Evolutionary conservation across 208 protist species (phyloP).

Genomic region (Acanthamoeba quina): DNA sequence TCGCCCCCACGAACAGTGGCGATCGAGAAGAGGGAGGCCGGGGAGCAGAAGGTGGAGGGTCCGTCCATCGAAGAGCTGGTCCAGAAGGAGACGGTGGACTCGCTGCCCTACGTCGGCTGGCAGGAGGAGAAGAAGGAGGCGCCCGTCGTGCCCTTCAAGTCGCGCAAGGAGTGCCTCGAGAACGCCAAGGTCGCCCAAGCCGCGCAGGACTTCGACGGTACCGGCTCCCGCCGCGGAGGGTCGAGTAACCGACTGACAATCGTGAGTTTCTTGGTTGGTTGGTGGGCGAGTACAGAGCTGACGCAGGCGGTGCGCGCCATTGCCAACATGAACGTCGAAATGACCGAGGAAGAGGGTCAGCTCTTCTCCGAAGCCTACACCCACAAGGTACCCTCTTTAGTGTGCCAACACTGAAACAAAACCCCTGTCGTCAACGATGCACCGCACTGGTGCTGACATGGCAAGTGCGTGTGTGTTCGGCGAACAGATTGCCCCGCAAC

Average conservation of each 20-base stretch:
- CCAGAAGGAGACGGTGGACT: conserved; percentile 31
- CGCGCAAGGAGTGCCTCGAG: not conserved
- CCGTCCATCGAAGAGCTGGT: conserved; percentile 51
- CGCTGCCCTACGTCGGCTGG: conserved; percentile 42
- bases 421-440: no score
- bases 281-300: not conserved
- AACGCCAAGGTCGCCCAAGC: not conserved
- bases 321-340: not conserved
- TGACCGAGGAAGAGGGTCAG: conserved; percentile 21
- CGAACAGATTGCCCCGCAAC: not conserved
- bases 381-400: not conserved
- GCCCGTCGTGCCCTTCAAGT: not conserved
- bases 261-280: no score
- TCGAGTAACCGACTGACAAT: not conserved
- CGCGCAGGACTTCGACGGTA: not conserved
- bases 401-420: no score
- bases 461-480: not conserved
- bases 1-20: not conserved
- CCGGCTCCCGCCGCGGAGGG: not conserved
- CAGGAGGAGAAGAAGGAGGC: conserved; percentile 42
- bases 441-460: not conserved
- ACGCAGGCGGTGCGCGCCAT: not conserved
- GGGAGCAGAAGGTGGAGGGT: not conserved
- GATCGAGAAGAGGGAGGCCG: conserved; percentile 51
- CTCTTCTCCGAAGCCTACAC: conserved; percentile 12